Evolutionary conservation across 2,329 filamentous ascomycete genomes (phyloP).

Genomic region (Xylaria digitata): DNA sequence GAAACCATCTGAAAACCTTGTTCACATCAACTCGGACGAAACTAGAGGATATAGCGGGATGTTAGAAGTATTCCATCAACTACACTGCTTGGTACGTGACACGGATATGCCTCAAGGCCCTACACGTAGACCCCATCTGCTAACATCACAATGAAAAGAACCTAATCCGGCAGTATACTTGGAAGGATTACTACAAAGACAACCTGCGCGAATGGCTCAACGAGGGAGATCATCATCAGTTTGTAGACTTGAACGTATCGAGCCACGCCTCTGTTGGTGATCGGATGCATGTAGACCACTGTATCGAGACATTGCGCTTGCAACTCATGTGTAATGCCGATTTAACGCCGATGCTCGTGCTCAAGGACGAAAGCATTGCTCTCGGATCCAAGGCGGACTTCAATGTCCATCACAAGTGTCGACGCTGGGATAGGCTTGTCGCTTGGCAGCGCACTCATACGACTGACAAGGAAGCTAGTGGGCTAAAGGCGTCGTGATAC

Average conservation of each 20-base stretch:
- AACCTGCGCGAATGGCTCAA: conserved; percentile 19
- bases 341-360: conserved; percentile 23
- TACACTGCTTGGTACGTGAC: conserved; percentile 28
- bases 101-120: background rate
- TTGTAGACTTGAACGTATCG: conserved; percentile 24
- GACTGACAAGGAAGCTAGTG: background rate
- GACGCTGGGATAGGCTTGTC: conserved; percentile 14
- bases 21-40: conserved; percentile 13
- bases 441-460: conserved; percentile 16
- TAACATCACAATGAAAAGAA: conserved; percentile 10
- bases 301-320: conserved; percentile 30
- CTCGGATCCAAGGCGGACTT: conserved; percentile 23
- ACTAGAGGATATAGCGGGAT: conserved; percentile 17
- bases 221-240: background rate
- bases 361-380: background rate
- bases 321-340: conserved; percentile 31
- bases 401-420: conserved; percentile 26
- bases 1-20: conserved; percentile 4
- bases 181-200: conserved; percentile 26
- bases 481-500: too few species aligned
- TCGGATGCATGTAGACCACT: conserved; percentile 33
- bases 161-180: conserved; percentile 26
- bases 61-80: conserved; percentile 29
- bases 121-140: background rate
- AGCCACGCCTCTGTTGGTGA: conserved; percentile 9